These are phyloP conservation scores for Lactarius deliciosus DNA, from an alignment of 768 basidiomycete species.

Conservation along the genomic window DNA sequence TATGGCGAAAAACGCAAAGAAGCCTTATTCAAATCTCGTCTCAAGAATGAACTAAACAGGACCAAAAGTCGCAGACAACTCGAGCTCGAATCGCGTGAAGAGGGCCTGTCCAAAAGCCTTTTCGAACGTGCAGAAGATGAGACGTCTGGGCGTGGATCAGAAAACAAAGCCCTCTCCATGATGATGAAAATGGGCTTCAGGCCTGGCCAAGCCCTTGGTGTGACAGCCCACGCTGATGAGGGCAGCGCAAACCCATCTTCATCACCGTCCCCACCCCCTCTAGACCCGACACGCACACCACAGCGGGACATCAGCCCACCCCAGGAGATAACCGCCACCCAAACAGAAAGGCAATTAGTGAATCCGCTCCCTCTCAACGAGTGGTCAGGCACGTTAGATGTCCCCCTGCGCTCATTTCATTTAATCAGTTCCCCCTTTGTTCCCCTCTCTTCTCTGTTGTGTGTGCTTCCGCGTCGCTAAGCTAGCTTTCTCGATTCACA, in stretches of 20 bases:
- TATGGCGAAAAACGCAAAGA: slow-evolving; percentile 73
- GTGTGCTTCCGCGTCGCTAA: neutral
- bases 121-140: slow-evolving; percentile 75
- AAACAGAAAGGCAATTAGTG: slow-evolving; percentile 43
- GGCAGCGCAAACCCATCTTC: slow-evolving; percentile 6
- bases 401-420: neutral
- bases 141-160: slow-evolving; percentile 45
- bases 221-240: slow-evolving; percentile 34
- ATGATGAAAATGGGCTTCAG: slow-evolving; percentile 96
- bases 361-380: slow-evolving; percentile 77
- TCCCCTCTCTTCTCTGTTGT: neutral
- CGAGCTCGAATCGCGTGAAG: slow-evolving; percentile 73
- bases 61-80: slow-evolving; percentile 64
- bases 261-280: slow-evolving; percentile 6
- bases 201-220: slow-evolving; percentile 76
- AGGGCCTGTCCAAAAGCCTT: slow-evolving; percentile 75
- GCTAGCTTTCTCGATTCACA: slow-evolving; percentile 33
- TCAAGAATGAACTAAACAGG: slow-evolving; percentile 68
- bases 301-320: neutral
- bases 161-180: slow-evolving; percentile 80
- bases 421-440: neutral
- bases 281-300: neutral
- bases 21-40: slow-evolving; percentile 51
- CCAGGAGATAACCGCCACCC: slow-evolving; percentile 5
- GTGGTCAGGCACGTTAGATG: slow-evolving; percentile 66